Base-by-base conservation (phyloP, 306 rosid species). In the Ochetophila trinervis region DNA sequence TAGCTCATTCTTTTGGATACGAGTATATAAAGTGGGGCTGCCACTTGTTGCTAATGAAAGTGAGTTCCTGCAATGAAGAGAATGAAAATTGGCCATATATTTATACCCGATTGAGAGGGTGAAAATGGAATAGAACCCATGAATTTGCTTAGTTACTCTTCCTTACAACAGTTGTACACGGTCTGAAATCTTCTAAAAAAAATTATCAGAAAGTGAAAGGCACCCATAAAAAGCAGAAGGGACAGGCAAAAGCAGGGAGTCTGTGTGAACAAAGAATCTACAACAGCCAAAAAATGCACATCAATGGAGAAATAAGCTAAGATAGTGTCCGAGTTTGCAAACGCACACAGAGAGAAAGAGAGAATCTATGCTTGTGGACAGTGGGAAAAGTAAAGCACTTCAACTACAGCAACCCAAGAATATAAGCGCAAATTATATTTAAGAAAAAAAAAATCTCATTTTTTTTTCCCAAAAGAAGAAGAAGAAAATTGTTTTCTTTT, bases 351-450 rank as follows among this genome's bases (percentile, higher is more conserved):
- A 58, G 74, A 75, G 49, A 71, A 57, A 58, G 15, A 30, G 65
- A 84, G 97, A 86, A 91, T 91, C 82, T 74, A 78, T 83, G 80
- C 84, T 63, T 57, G 81, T 72, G 77, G 80, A 81, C 86, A 82
- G 60, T 72, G 65, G 62, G 78, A 63, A 88, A 80, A 74, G 89
- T 65, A 60, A 81, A 84, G 89, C 85, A 83, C 70, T 79, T 78
- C 68, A 68, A 74, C 76, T 49, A 80, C 63, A 73, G 72, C 67
- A 78, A 66, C 84, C 68, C 72, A 54, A 81, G 84, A 86, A 84
- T 82, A 88, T 73, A 40, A 37, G 16, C 19, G 49, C 13, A 69
- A 68, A 47, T 35, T 20, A 23, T n/a, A 34, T 35, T 40, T 48
- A 19, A n/a, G 3, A 45, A 44, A 17, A 36, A 24, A 66, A 65